Conservation (phyloP, 73 alveolate species). For the Halteria grandinella region DNA sequence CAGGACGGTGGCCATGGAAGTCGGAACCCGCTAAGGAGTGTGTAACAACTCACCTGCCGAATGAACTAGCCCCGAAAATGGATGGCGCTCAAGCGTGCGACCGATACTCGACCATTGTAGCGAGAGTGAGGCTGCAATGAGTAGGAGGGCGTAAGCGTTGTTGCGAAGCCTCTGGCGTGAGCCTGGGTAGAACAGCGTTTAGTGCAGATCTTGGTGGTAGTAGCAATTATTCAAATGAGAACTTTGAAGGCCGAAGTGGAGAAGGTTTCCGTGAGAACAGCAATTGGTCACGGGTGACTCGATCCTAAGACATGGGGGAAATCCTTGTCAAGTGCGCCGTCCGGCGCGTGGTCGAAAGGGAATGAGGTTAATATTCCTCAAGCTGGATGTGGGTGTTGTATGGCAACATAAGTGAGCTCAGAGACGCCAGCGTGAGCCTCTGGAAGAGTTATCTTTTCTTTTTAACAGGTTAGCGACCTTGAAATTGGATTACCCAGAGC, state of each 20-base stretch:
- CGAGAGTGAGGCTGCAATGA: constrained; percentile 91
- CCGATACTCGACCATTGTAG: constrained; percentile 95
- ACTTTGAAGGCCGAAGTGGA: constrained; percentile 99
- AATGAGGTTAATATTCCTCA: constrained; percentile 96
- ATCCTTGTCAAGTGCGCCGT: constrained; percentile 84
- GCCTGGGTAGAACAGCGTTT: constrained; percentile 95
- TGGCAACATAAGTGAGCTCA: constrained; percentile 92
- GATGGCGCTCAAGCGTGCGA: constrained; percentile 96
- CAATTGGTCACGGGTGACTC: constrained; percentile 97
- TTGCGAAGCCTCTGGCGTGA: constrained; percentile 96
- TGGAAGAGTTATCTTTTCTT: constrained; percentile 96
- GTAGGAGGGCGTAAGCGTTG: constrained; percentile 98
- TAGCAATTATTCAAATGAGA: constrained; percentile 97
- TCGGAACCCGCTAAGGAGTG: constrained; percentile 98
- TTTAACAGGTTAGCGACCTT: constrained; percentile 93
- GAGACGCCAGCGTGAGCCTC: constrained; percentile 96
- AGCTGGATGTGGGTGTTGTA: constrained; percentile 89
- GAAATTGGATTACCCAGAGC: constrained; percentile 94
- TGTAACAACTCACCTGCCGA: constrained; percentile 98
- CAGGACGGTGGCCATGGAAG: constrained; percentile 98
- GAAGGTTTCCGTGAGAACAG: constrained; percentile 99
- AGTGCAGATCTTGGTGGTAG: constrained; percentile 97
- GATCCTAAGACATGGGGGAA: constrained; percentile 96
- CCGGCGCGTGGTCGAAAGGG: constrained; percentile 89
- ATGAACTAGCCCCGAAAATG: constrained; percentile 95